Evolutionary conservation across 371 early-diverging fungal genomes (phyloP).

Genomic region (Rhizopus arrhizus): DNA sequence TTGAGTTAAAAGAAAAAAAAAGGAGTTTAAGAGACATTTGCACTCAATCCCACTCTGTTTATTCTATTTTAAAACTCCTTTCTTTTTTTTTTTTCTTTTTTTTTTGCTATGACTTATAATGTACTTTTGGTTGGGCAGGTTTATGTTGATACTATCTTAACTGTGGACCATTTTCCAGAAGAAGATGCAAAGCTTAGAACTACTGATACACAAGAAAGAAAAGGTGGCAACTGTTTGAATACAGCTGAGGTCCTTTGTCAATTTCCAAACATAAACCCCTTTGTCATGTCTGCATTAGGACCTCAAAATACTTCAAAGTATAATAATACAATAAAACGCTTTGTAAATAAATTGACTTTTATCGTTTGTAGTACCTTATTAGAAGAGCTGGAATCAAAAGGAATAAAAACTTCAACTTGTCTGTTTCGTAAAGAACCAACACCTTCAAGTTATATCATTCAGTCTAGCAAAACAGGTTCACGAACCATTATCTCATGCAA

Average conservation of each 20-base stretch:
- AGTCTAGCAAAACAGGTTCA: conserved; percentile 50
- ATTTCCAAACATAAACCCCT: conserved; percentile 27
- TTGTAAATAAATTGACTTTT: background rate
- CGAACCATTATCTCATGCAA: conserved; percentile 69
- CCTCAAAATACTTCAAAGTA: conserved; percentile 50
- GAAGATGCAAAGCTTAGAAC: conserved; percentile 68
- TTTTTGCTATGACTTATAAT: background rate
- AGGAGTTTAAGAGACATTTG: background rate
- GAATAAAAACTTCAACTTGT: conserved; percentile 21
- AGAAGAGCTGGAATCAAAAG: conserved; percentile 17
- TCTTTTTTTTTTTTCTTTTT: too few species aligned
- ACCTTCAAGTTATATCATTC: conserved; percentile 69
- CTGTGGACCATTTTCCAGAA: conserved; percentile 53
- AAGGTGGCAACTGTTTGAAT: conserved; percentile 72
- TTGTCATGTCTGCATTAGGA: conserved; percentile 55
- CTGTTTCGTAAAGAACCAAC: conserved; percentile 29
- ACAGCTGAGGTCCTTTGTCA: conserved; percentile 61
- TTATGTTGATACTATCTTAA: conserved; percentile 56
- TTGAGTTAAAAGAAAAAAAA: conserved; percentile 1
- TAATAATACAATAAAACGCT: background rate
- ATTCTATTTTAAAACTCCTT: too few species aligned
- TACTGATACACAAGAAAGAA: conserved; percentile 49
- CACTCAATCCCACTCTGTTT: background rate
- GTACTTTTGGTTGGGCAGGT: conserved; percentile 53
- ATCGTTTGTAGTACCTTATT: conserved; percentile 2